Percentiles rank a stretch among this genome's conserved stretches.
phyloP scores from a whole-genome alignment of 352 stramenopile genomes.

The Phytopythium kandeliae region DNA sequence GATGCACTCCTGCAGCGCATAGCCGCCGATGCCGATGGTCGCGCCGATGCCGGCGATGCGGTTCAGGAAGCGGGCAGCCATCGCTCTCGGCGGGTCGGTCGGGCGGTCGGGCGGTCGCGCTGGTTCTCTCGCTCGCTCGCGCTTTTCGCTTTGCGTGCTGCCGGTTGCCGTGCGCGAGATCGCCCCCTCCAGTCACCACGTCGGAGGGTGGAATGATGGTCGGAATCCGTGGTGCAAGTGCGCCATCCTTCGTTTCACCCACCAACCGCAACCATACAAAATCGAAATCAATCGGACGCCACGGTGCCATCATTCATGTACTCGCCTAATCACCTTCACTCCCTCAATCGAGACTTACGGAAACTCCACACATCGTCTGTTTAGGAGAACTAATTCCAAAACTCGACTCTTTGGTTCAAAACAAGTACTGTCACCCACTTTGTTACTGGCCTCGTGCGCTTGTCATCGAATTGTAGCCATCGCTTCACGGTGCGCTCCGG shows the following conservation, averaged over 20 bases:
- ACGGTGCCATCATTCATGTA: no score
- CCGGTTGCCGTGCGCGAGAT: background rate
- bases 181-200: constrained; percentile 3
- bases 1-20: constrained; percentile 72
- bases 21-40: constrained; percentile 60
- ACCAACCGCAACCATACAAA: no score
- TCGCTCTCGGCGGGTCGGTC: constrained; percentile 22
- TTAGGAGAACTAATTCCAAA: no score
- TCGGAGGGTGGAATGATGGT: constrained; percentile 1
- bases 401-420: no score
- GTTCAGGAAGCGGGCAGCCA: constrained; percentile 76
- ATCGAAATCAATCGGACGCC: no score
- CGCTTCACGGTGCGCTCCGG: no score
- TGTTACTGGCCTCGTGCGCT: no score
- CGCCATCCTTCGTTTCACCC: constrained; percentile 9
- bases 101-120: background rate
- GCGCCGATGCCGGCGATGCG: constrained; percentile 47
- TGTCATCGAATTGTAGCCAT: no score
- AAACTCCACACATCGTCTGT: no score
- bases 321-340: no score
- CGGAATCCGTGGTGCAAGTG: background rate
- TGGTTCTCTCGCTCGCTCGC: background rate
- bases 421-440: no score
- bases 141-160: background rate
- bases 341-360: no score